Base-by-base conservation (phyloP, 352 stramenopile species). In the Globisporangium perplexum region DNA sequence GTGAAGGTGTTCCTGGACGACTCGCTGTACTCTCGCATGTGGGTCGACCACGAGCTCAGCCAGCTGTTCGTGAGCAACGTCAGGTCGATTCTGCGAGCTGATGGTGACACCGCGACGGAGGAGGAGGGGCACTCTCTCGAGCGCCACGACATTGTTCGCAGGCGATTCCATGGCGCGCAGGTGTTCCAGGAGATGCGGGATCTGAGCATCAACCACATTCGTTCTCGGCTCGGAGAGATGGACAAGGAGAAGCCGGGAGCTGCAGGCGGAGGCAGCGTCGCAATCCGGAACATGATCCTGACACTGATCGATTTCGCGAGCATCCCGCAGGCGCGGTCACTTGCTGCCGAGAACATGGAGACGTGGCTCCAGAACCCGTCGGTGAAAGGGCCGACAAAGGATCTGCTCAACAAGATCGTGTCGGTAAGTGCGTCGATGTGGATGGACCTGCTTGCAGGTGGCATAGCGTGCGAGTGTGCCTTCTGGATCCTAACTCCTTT, bases 1-100 rank as follows among this genome's bases (percentile, higher is more conserved):
- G 72, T 92, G 31, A 95, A 93, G 59, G 84, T 95, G 18, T 95
- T 92, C 64, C 59, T 95, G 3, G 83, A 93, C 41, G 84, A 95
- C 62, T 89, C 84, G 5, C 65, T 95, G 12, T 82, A 81, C 56
- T 71, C 76, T n/a, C 74, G 84, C 44, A 64, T 85, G 15, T 95
- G 84, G 84, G 84, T 95, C 0, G 83, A 95, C 50, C 78, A 93
- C 47, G 80, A 91, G 31, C 59, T 90, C n/a, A 92, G 82, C 43
- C 73, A 72, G 26, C 47, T 71, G 6, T 95, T 95, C 59, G 80
- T 92, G 22, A 65, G 68, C 43, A 90, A 93, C 28, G 68, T 95
- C 33, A 95, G 91, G 60, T 86, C 80, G 1, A 72, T 87, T 47
- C 59, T 93, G 42, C 43, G 57, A 12, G 42, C 49, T 4, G 39